A percentile compares a stretch with the other conserved stretches of the same genome.
These are phyloP conservation scores for Trichosporon sp. DNA, from an alignment of 1,284 basidiomycete genomes.

Conservation along the genomic window DNA sequence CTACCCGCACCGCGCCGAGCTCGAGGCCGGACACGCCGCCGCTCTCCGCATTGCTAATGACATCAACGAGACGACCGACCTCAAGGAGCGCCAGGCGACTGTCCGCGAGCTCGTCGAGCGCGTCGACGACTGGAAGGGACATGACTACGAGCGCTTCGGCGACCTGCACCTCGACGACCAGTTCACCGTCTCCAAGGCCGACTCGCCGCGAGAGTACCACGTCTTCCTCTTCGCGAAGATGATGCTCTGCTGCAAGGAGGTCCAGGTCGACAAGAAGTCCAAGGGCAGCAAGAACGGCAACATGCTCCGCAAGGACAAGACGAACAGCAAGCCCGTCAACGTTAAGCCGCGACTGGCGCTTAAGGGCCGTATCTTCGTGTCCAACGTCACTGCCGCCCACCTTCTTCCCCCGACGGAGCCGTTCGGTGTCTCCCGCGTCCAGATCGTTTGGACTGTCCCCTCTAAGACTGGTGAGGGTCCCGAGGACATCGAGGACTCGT, in stretches of 20 bases:
- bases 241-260: slow-evolving; percentile 95
- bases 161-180: slow-evolving; percentile 88
- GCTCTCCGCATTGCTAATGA: slow-evolving; percentile 91
- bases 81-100: slow-evolving; percentile 65
- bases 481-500: slow-evolving; percentile 64
- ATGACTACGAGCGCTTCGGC: slow-evolving; percentile 90
- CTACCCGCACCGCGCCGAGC: slow-evolving; percentile 73
- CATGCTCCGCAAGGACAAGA: slow-evolving; percentile 47
- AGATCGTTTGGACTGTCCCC: slow-evolving; percentile 43
- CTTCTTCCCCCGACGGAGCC: slow-evolving; percentile 44
- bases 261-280: slow-evolving; percentile 42
- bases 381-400: slow-evolving; percentile 75
- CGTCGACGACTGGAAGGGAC: slow-evolving; percentile 99
- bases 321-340: slow-evolving; percentile 56
- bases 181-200: slow-evolving; percentile 93
- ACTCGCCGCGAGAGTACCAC: slow-evolving; percentile 95
- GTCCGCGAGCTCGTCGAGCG: slow-evolving; percentile 83
- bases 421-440: slow-evolving; percentile 29
- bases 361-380: slow-evolving; percentile 96
- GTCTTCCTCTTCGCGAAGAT: slow-evolving; percentile 99
- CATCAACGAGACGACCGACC: slow-evolving; percentile 88
- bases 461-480: slow-evolving; percentile 22
- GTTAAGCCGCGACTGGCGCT: slow-evolving; percentile 77
- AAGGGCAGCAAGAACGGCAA: slow-evolving; percentile 44
- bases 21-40: slow-evolving; percentile 75